Conservation (phyloP, 768 basidiomycete species). For the Sutorius australiensis region DNA sequence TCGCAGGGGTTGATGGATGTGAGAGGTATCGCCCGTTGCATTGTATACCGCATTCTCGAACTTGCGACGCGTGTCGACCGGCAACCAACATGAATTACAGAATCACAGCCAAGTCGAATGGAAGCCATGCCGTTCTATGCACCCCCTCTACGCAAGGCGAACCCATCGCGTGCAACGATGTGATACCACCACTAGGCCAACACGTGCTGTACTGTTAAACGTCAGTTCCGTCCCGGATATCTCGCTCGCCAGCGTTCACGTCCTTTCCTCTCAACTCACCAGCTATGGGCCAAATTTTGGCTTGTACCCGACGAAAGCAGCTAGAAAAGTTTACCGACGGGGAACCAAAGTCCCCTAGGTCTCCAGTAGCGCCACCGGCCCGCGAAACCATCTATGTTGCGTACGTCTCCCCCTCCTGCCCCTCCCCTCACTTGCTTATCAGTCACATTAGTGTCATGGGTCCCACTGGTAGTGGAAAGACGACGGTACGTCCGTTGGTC, state of each 20-base stretch:
- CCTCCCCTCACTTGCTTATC: conserved; percentile 23
- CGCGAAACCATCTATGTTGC: conserved; percentile 28
- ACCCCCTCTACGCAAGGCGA: conserved; percentile 26
- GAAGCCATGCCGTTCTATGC: conserved; percentile 24
- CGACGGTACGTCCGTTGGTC: conserved; percentile 25
- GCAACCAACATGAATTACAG: conserved; percentile 10
- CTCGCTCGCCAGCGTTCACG: conserved; percentile 18
- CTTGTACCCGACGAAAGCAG: conserved; percentile 26
- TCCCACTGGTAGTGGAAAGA: conserved; percentile 35
- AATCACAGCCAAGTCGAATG: conserved; percentile 18
- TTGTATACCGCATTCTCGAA: too few relatives aligned
- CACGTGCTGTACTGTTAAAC: conserved; percentile 27
- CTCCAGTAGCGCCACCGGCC: conserved; percentile 12
- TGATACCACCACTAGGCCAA: conserved; percentile 25
- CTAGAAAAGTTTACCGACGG: conserved; percentile 25
- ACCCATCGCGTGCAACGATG: conserved; percentile 25
- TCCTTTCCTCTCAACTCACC: conserved; percentile 14
- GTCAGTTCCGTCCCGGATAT: conserved; percentile 26
- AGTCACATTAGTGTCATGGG: conserved; percentile 31
- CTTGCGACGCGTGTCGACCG: conserved; percentile 16
- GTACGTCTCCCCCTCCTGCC: conserved; percentile 17
- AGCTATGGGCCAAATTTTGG: conserved; percentile 29
- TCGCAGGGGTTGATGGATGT: background rate
- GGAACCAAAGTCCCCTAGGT: conserved; percentile 21
- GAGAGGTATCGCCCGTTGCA: too few relatives aligned